phyloP scores from a whole-genome alignment of 2,329 filamentous ascomycete genomes.

The Fusarium pseudoanthophilum region DNA sequence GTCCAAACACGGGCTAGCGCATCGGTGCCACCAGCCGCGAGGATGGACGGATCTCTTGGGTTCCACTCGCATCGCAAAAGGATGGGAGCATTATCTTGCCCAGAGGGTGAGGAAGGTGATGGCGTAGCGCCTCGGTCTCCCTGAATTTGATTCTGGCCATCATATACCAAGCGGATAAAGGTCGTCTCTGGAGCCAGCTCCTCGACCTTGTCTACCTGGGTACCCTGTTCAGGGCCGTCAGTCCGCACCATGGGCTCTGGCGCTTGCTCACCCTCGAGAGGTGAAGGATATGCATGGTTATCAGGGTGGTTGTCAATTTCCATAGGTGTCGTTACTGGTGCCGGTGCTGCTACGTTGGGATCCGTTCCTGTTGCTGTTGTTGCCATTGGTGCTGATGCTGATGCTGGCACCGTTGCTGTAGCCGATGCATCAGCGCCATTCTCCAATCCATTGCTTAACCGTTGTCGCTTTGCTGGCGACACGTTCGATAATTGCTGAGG shows the following conservation, averaged over 20 bases:
- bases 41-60: constrained; percentile 70
- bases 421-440: constrained; percentile 59
- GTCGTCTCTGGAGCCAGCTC: constrained; percentile 69
- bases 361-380: constrained; percentile 18
- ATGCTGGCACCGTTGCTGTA: constrained; percentile 27
- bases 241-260: constrained; percentile 65
- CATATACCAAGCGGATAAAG: constrained; percentile 67
- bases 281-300: constrained; percentile 74
- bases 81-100: constrained; percentile 65
- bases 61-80: constrained; percentile 77
- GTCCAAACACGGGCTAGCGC: constrained; percentile 77
- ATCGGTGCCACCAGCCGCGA: constrained; percentile 76
- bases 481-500: constrained; percentile 63
- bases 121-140: constrained; percentile 47
- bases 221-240: constrained; percentile 71
- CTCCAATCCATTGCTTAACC: constrained; percentile 71
- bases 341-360: constrained; percentile 26
- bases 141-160: constrained; percentile 51
- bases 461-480: constrained; percentile 67
- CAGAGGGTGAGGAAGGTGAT: constrained; percentile 52
- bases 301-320: constrained; percentile 65
- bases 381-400: constrained; percentile 30
- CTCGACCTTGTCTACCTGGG: constrained; percentile 71
- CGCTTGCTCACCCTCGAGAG: constrained; percentile 67
- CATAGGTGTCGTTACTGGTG: constrained; percentile 64